A percentile compares a stretch with the other conserved stretches of the same genome.
phyloP scores from a whole-genome alignment of 2,329 filamentous ascomycete genomes.

The Penicillium brevicompactum region DNA sequence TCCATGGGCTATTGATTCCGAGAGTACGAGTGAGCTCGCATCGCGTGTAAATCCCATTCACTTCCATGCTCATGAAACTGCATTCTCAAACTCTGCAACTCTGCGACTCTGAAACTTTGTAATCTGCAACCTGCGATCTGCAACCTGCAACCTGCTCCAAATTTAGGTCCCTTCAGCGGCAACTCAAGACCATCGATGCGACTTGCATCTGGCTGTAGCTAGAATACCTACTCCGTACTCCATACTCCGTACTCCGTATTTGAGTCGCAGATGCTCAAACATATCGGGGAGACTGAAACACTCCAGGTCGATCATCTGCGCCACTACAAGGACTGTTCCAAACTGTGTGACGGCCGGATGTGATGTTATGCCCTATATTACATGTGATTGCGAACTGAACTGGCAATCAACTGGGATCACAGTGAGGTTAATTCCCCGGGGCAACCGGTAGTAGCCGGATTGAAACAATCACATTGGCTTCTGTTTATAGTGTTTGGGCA shows the following conservation, averaged over 20 bases:
- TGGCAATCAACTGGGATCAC: background rate
- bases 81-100: background rate
- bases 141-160: background rate
- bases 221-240: constrained; percentile 9
- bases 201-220: background rate
- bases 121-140: background rate
- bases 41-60: too few relatives aligned
- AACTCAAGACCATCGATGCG: too few relatives aligned
- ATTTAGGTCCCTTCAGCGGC: background rate
- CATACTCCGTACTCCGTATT: too few relatives aligned
- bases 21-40: too few relatives aligned
- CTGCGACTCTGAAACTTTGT: too few relatives aligned
- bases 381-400: constrained; percentile 10
- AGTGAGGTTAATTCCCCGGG: background rate
- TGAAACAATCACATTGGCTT: background rate
- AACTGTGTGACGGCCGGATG: constrained; percentile 14
- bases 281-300: background rate
- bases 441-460: background rate
- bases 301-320: too few relatives aligned
- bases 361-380: constrained; percentile 12
- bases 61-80: background rate
- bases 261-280: background rate
- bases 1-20: background rate
- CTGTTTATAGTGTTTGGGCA: background rate
- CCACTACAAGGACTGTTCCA: background rate